These are phyloP conservation scores for Neonectria faginata DNA, from an alignment of 2,329 filamentous ascomycete genomes.

Conservation along the genomic window DNA sequence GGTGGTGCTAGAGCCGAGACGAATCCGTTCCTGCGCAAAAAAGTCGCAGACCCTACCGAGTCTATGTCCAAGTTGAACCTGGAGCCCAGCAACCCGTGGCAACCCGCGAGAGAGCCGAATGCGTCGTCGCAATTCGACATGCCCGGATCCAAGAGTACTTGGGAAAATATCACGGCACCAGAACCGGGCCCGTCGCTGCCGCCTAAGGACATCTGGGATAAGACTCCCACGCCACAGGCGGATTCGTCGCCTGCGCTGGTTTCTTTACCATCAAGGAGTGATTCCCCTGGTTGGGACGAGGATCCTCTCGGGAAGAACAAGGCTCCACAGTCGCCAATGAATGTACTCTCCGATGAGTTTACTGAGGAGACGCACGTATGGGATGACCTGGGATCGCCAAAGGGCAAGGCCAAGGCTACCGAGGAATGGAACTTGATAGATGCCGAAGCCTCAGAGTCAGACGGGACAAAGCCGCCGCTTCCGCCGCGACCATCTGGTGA, in stretches of 20 bases:
- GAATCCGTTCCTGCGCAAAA: slow-evolving; percentile 66
- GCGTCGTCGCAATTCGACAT: slow-evolving; percentile 2
- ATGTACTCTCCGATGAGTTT: slow-evolving; percentile 49
- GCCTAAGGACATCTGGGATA: slow-evolving; percentile 43
- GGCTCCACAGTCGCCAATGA: slow-evolving; percentile 36
- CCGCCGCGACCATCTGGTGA: slow-evolving; percentile 52
- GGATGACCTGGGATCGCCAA: slow-evolving; percentile 59
- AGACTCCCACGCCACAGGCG: slow-evolving; percentile 46
- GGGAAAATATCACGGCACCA: slow-evolving; percentile 39
- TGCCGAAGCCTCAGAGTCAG: slow-evolving; percentile 48
- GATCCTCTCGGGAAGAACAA: slow-evolving; percentile 47
- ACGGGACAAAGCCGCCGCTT: slow-evolving; percentile 49
- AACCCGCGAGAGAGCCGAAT: slow-evolving; percentile 38
- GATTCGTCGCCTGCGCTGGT: slow-evolving; percentile 50
- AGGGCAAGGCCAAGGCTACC: slow-evolving; percentile 57
- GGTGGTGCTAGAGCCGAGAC: slow-evolving; percentile 55
- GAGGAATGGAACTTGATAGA: slow-evolving; percentile 68
- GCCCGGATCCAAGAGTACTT: slow-evolving; percentile 27
- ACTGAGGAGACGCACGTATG: slow-evolving; percentile 61
- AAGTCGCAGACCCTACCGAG: slow-evolving; percentile 50
- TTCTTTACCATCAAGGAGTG: slow-evolving; percentile 54
- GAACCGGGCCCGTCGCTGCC: slow-evolving; percentile 1
- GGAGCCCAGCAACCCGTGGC: slow-evolving; percentile 55
- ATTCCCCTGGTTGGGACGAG: slow-evolving; percentile 55
- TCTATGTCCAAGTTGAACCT: slow-evolving; percentile 58